Evolutionary conservation across 2,329 filamentous ascomycete genomes (phyloP).

Genomic region (Trichoderma pleuroti): DNA sequence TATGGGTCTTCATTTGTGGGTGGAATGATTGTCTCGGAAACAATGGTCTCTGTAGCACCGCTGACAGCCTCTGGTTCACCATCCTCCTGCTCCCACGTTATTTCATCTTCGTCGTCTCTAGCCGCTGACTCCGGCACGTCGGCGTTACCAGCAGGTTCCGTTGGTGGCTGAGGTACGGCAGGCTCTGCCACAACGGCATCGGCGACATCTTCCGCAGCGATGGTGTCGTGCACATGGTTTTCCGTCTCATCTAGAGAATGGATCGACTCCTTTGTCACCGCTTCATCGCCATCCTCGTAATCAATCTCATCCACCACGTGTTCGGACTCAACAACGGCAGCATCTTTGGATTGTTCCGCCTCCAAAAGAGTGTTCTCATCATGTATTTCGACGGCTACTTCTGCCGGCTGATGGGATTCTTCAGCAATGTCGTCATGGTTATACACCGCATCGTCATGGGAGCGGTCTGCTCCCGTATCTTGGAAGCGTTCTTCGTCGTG

Average conservation of each 20-base stretch:
- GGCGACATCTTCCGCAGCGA: background rate
- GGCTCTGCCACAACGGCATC: background rate
- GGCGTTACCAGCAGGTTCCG: background rate
- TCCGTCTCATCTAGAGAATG: background rate
- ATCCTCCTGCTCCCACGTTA: slow-evolving; percentile 23
- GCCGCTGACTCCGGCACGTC: background rate
- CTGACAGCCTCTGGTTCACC: background rate
- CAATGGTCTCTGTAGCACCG: background rate
- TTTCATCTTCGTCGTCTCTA: slow-evolving; percentile 21
- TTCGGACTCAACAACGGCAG: background rate
- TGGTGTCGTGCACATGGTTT: background rate
- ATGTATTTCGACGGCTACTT: background rate
- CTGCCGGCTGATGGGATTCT: background rate
- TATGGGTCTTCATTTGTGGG: background rate
- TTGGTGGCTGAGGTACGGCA: background rate
- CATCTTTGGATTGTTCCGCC: background rate
- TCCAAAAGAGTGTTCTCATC: background rate
- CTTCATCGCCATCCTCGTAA: slow-evolving; percentile 13
- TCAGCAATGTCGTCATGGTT: slow-evolving; percentile 13
- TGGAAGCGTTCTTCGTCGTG: background rate
- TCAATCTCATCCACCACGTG: slow-evolving; percentile 3
- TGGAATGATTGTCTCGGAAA: background rate
- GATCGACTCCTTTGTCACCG: background rate
- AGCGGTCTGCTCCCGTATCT: background rate
- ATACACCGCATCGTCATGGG: slow-evolving; percentile 9